phyloP scores from a whole-genome alignment of 148 eudicot genomes.

The Dysphania ambrosioides region DNA sequence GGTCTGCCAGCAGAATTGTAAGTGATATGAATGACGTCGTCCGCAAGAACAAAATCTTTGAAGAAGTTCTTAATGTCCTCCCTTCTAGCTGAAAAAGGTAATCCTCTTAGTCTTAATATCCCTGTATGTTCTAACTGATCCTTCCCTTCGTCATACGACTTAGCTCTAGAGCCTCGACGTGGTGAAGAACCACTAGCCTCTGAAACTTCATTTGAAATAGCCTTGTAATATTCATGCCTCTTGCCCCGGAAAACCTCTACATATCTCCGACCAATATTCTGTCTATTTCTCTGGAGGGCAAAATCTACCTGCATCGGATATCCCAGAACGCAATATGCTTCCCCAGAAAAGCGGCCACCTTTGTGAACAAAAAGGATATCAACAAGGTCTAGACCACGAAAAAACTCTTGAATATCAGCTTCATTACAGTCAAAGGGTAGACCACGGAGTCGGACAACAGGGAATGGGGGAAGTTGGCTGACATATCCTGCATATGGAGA shows the following conservation, averaged over 20 bases:
- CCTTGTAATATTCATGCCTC: conserved; percentile 81
- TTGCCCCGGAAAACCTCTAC: conserved; percentile 89
- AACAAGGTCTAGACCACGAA: conserved; percentile 78
- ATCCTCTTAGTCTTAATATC: conserved; percentile 68
- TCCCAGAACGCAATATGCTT: conserved; percentile 84
- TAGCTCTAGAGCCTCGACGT: conserved; percentile 55
- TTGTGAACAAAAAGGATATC: conserved; percentile 78
- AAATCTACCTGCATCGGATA: conserved; percentile 88
- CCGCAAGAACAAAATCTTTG: conserved; percentile 54
- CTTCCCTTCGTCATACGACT: conserved; percentile 58
- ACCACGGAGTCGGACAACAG: conserved; percentile 88
- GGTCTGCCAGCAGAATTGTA: conserved; percentile 66
- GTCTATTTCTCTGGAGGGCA: conserved; percentile 89
- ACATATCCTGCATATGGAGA: conserved; percentile 50
- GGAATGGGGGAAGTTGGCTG: conserved; percentile 66
- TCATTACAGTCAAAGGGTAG: conserved; percentile 92
- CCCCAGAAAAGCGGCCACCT: conserved; percentile 78
- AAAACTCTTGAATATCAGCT: conserved; percentile 67
- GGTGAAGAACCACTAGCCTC: conserved; percentile 70
- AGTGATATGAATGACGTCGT: conserved; percentile 58
- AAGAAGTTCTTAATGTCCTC: conserved; percentile 67
- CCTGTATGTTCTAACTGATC: conserved; percentile 75
- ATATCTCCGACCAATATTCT: conserved; percentile 88
- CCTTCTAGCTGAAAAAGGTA: conserved; percentile 67
- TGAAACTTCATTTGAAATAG: conserved; percentile 70